These are phyloP conservation scores for Cyclotella kingstonii DNA, from an alignment of 108 stramenopile genomes.

Conservation along the genomic window DNA sequence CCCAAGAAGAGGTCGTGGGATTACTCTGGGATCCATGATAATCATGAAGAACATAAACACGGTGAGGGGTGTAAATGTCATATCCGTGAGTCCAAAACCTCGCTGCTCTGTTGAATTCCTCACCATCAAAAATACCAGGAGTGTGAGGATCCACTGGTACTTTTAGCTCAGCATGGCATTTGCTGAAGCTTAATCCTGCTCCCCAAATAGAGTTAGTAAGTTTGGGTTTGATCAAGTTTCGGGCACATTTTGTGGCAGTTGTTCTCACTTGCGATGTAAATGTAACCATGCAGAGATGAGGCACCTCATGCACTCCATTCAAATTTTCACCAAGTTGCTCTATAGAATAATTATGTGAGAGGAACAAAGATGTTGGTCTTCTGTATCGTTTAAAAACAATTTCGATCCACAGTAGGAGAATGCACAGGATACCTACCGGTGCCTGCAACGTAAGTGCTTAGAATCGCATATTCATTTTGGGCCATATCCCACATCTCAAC, in stretches of 20 bases:
- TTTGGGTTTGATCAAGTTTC: conserved; percentile 58
- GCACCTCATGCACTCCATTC: conserved; percentile 54
- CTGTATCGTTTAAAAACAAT: background rate
- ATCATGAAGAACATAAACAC: conserved; percentile 82
- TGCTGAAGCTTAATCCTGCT: conserved; percentile 74
- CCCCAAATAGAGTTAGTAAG: conserved; percentile 87
- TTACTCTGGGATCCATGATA: conserved; percentile 76
- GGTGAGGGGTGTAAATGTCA: conserved; percentile 87
- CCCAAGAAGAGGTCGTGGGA: conserved; percentile 59
- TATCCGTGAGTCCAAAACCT: conserved; percentile 93
- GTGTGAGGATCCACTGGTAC: conserved; percentile 89
- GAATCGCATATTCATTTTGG: conserved; percentile 88
- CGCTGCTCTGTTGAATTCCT: conserved; percentile 81
- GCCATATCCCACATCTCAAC: conserved; percentile 73
- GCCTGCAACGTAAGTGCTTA: conserved; percentile 82
- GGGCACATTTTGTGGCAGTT: conserved; percentile 66
- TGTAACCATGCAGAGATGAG: conserved; percentile 76
- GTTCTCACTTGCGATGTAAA: conserved; percentile 69
- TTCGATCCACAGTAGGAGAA: background rate
- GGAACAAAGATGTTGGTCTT: background rate
- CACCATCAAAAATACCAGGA: conserved; percentile 88
- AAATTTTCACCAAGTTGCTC: conserved; percentile 55
- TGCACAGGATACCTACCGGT: conserved; percentile 18
- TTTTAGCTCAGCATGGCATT: conserved; percentile 87
- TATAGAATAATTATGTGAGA: background rate